Percentiles rank a stretch among this genome's conserved stretches.
phyloP scores from a whole-genome alignment of 345 rosid genomes.

The Eucalyptus globulus region DNA sequence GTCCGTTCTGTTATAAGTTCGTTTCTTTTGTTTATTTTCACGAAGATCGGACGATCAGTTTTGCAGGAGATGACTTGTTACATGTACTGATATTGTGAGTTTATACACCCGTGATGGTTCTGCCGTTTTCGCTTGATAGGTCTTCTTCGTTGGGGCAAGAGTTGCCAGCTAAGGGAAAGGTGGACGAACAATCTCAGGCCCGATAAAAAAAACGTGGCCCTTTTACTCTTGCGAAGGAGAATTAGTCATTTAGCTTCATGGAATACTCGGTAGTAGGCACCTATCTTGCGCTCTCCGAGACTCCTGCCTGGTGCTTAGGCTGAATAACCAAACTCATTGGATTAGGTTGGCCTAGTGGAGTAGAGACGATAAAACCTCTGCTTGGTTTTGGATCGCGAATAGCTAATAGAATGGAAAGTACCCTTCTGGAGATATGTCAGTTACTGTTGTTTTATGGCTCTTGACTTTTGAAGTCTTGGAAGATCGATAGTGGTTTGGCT shows the following conservation, averaged over 20 bases:
- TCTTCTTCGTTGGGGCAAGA: constrained; percentile 83
- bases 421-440: neutral
- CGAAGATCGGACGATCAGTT: neutral
- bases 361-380: neutral
- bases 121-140: constrained; percentile 16
- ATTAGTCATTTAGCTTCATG: constrained; percentile 92
- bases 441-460: neutral
- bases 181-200: constrained; percentile 90
- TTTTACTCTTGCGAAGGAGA: constrained; percentile 72
- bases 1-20: neutral
- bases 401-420: neutral
- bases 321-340: neutral
- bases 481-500: neutral
- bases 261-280: neutral
- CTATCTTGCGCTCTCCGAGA: too few relatives aligned
- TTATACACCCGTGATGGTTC: neutral
- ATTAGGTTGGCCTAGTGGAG: neutral
- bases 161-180: constrained; percentile 62
- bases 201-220: constrained; percentile 85
- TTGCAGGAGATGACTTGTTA: neutral
- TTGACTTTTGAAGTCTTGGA: neutral
- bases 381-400: neutral
- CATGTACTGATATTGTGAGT: too few relatives aligned
- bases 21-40: neutral
- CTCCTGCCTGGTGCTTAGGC: neutral